Evolutionary conservation across 331 rosid species (phyloP).

Genomic region (Cydonia oblonga): DNA sequence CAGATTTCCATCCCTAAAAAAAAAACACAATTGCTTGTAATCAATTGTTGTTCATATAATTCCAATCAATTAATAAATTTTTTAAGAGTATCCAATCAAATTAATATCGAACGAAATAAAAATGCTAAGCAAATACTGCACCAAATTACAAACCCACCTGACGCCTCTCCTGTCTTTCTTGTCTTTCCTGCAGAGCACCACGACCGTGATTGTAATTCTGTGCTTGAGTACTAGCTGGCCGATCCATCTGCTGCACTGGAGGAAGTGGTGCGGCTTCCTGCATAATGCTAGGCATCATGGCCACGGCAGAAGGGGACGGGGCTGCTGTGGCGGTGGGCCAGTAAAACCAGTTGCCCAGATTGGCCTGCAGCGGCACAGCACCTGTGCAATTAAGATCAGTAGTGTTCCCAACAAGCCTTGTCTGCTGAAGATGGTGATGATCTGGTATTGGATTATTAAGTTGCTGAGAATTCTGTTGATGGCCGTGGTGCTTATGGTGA

Average conservation of each 20-base stretch:
- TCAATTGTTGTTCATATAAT: neutral
- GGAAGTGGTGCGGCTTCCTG: conserved; percentile 1
- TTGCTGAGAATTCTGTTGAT: conserved; percentile 11
- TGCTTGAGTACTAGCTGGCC: conserved; percentile 23
- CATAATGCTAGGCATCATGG: neutral
- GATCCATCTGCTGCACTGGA: conserved; percentile 14
- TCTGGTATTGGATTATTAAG: conserved; percentile 6
- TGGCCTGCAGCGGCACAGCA: conserved; percentile 15
- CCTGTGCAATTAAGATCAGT: conserved; percentile 30
- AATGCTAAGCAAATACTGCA: neutral
- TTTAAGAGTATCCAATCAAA: no score
- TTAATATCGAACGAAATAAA: no score
- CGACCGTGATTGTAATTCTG: conserved; percentile 33
- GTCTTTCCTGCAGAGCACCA: neutral
- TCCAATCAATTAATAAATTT: neutral
- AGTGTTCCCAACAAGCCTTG: conserved; percentile 22
- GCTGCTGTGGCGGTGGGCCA: conserved; percentile 36
- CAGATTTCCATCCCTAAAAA: conserved; percentile 81
- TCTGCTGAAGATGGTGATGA: conserved; percentile 19
- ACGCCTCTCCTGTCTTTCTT: conserved; percentile 38
- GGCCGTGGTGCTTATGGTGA: conserved; percentile 38
- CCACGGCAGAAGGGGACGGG: neutral
- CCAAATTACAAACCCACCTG: no score
- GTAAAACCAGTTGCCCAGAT: conserved; percentile 56
- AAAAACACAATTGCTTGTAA: neutral